Conservation (phyloP, 352 stramenopile genomes). For the Globisporangium megalacanthum region DNA sequence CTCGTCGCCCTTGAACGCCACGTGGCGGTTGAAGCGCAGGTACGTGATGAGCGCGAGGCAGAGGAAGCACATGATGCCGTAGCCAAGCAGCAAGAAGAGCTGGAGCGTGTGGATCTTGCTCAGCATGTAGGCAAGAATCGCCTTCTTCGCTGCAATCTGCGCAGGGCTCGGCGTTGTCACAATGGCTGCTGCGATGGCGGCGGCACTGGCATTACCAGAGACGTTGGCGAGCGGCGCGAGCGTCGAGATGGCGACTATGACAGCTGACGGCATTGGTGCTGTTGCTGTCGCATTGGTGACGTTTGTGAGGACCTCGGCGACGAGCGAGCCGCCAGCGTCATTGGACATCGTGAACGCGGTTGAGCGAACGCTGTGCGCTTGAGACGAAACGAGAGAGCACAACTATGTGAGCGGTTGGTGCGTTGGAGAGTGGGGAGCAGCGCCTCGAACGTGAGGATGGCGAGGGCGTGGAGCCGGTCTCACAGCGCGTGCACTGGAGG, state of each 20-base stretch:
- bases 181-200: too few relatives aligned
- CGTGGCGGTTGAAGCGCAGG: slow-evolving; percentile 38
- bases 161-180: slow-evolving; percentile 29
- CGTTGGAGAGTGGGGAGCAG: too few relatives aligned
- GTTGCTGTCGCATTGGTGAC: not conserved
- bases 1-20: slow-evolving; percentile 35
- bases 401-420: too few relatives aligned
- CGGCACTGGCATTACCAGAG: not conserved
- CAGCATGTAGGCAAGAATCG: slow-evolving; percentile 29
- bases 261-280: not conserved
- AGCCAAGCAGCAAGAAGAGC: slow-evolving; percentile 46
- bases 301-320: slow-evolving; percentile 1
- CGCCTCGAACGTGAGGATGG: too few relatives aligned
- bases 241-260: not conserved
- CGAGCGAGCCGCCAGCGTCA: not conserved
- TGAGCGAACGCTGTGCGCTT: too few relatives aligned
- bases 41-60: slow-evolving; percentile 41
- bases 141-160: slow-evolving; percentile 25
- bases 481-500: too few relatives aligned
- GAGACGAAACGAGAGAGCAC: too few relatives aligned
- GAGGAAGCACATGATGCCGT: slow-evolving; percentile 53
- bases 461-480: too few relatives aligned
- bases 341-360: too few relatives aligned
- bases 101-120: slow-evolving; percentile 41
- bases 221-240: slow-evolving; percentile 3